Base-by-base conservation (phyloP, 768 basidiomycete genomes). In the Amanita subjunquillea region DNA sequence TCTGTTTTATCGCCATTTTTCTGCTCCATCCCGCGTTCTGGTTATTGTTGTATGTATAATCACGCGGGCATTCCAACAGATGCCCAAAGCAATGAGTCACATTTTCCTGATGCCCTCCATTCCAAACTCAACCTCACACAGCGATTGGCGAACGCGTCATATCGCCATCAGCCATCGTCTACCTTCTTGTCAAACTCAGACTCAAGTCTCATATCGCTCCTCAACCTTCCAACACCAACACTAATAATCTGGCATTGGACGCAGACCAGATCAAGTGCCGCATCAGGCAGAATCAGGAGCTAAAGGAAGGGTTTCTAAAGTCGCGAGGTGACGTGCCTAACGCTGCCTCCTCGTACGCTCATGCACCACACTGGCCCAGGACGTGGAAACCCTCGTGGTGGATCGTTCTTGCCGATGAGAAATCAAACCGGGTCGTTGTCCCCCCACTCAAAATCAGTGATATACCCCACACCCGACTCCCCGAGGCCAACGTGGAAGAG, bases 371-470 rank as follows among this genome's bases (percentile, higher is more conserved):
- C 61, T 98, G 92, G 91, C 92, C 95, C 53, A 79, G 76, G 55
- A 92, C 94, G 60, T 41, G 92, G 54, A 94, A 89, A 67, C 87
- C 94, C 0, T 76, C 80, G 23, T 98, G 91, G 91, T 94, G 92
- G 87, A 72, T 95, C 49, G 76, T 95, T 9, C 79, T 96, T 17
- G 88, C 85, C 0, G 93, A 96, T 62, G 83, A 87, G 55, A 93
- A 92, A 66, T 77, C 80, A 10, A 85, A n/a, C n/a, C n/a, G n/a
- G n/a, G n/a, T n/a, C n/a, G n/a, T n/a, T n/a, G n/a, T n/a, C n/a
- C n/a, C n/a, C 13, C 94, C 93, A 0, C 68, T 85, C 62, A 85
- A 82, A 63, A 78, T 96, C 58, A 74, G 76, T 23, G 90, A 93
- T 56, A 77, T 96, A 12, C 92, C 92, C 0, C 75, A 80, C 38